These are phyloP conservation scores for Pestalotiopsis sp. DNA, from an alignment of 2,329 filamentous ascomycete genomes.

Conservation along the genomic window DNA sequence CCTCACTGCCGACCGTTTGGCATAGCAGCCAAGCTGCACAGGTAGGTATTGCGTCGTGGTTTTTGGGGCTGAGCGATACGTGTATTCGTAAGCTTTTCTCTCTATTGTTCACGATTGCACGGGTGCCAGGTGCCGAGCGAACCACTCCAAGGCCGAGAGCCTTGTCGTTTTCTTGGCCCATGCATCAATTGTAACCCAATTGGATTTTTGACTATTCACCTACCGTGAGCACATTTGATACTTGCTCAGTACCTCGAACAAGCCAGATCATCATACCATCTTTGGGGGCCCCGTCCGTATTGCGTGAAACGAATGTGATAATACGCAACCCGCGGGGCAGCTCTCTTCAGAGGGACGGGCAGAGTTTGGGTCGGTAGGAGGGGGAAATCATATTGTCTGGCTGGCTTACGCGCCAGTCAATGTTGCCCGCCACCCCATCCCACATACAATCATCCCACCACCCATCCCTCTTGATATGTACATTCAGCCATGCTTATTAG, in stretches of 20 bases:
- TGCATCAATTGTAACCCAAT: neutral
- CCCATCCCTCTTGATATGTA: neutral
- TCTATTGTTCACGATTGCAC: neutral
- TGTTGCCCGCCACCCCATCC: neutral
- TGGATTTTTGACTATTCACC: neutral
- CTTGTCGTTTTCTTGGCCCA: neutral
- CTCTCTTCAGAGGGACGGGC: neutral
- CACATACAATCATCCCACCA: neutral
- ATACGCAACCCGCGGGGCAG: neutral
- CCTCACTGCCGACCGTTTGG: neutral
- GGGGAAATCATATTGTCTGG: neutral
- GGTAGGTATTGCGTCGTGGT: neutral
- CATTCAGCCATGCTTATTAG: neutral
- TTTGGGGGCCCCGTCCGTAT: neutral
- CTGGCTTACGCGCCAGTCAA: neutral
- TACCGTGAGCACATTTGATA: neutral
- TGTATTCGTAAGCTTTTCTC: neutral
- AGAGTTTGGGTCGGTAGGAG: neutral
- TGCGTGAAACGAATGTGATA: neutral
- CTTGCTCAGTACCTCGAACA: neutral
- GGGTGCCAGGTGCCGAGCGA: neutral
- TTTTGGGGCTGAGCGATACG: neutral
- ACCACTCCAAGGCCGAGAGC: neutral
- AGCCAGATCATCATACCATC: neutral
- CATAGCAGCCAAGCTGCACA: neutral